These are phyloP conservation scores for Begonia peltatifolia DNA, from an alignment of 306 rosid species.

Conservation along the genomic window DNA sequence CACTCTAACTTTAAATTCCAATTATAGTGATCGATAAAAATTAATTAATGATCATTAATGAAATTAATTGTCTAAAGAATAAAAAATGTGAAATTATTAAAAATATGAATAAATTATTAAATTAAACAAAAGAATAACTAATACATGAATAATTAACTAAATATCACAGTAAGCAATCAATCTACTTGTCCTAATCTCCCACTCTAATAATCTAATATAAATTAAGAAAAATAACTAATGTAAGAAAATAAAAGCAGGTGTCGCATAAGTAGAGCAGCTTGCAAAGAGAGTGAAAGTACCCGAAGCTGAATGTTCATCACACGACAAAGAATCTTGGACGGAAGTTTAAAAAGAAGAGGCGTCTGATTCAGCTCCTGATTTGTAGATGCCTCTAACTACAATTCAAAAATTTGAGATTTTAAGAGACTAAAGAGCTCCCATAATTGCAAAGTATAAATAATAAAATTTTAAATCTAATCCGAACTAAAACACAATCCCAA, in stretches of 20 bases:
- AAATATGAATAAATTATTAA: too few species aligned
- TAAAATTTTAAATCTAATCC: not conserved
- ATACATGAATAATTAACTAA: too few species aligned
- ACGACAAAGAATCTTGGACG: conserved; percentile 69
- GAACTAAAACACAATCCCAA: too few species aligned
- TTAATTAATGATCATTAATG: too few species aligned
- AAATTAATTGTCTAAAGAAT: too few species aligned
- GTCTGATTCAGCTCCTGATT: conserved; percentile 72
- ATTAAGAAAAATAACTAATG: not conserved
- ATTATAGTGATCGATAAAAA: too few species aligned
- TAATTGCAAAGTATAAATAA: conserved; percentile 1
- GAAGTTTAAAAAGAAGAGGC: conserved; percentile 60
- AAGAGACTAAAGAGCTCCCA: conserved; percentile 1
- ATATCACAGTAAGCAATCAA: too few species aligned
- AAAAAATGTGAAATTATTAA: too few species aligned
- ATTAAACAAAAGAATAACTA: too few species aligned
- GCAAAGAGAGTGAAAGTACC: conserved; percentile 31
- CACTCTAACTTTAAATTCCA: too few species aligned
- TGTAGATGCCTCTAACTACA: conserved; percentile 80
- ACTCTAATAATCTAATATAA: too few species aligned
- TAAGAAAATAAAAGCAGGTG: not conserved
- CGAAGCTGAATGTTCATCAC: conserved; percentile 42
- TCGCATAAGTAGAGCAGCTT: not conserved
- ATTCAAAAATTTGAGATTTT: conserved; percentile 2
- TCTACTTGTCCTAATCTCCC: too few species aligned